These are phyloP conservation scores for Neovahlkampfia damariscottae DNA, from an alignment of 78 protist species.

Conservation along the genomic window DNA sequence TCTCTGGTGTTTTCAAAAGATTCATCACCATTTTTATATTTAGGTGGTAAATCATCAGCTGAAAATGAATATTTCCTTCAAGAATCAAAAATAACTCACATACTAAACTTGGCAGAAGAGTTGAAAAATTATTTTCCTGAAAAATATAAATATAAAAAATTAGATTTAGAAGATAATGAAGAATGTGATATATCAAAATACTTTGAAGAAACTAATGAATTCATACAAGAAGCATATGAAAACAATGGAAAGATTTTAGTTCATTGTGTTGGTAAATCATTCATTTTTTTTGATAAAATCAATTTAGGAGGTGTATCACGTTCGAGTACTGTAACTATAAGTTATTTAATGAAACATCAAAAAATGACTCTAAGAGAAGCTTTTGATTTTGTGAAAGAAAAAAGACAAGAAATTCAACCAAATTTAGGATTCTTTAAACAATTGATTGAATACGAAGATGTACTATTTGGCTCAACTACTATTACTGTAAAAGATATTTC, in stretches of 20 bases:
- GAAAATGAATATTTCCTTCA: too few relatives aligned
- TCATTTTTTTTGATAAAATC: too few relatives aligned
- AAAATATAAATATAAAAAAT: not conserved
- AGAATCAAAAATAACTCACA: too few relatives aligned
- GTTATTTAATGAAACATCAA: not conserved
- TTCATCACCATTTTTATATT: too few relatives aligned
- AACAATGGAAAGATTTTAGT: not conserved
- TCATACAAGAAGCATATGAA: not conserved
- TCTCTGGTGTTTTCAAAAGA: too few relatives aligned
- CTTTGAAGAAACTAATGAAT: not conserved
- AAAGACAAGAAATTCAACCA: not conserved
- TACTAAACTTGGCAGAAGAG: too few relatives aligned
- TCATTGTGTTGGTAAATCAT: not conserved
- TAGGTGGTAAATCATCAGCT: too few relatives aligned
- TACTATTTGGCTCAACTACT: too few relatives aligned
- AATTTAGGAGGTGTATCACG: not conserved
- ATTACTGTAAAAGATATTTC: too few relatives aligned
- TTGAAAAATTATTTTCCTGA: too few relatives aligned
- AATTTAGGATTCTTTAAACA: not conserved
- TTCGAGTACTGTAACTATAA: not conserved
- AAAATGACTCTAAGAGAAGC: not conserved
- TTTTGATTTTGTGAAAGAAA: not conserved
- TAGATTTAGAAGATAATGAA: not conserved
- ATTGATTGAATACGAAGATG: not conserved
- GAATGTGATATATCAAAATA: not conserved